Percentiles rank a stretch among this genome's conserved stretches.
phyloP scores from a whole-genome alignment of 1,139 yeast species.

The Blastobotrys persicus region DNA sequence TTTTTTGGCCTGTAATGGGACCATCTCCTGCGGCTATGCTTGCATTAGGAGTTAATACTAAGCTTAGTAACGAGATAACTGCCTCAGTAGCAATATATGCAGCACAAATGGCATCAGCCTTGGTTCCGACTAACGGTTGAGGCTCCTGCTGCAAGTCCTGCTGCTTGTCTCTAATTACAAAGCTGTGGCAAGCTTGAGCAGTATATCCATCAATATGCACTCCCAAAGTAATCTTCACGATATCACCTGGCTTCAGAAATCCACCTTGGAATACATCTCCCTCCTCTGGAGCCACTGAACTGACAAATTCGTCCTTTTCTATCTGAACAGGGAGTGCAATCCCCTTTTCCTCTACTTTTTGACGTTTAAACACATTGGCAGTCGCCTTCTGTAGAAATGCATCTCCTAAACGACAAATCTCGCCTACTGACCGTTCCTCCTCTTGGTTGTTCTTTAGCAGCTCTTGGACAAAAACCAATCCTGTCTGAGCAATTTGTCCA shows the following conservation, averaged over 20 bases:
- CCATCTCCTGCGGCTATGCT: slow-evolving; percentile 36
- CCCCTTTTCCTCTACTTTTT: slow-evolving; percentile 54
- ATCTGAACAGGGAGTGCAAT: slow-evolving; percentile 88
- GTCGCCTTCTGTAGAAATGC: slow-evolving; percentile 50
- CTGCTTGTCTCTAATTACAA: slow-evolving; percentile 64
- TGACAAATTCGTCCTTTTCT: slow-evolving; percentile 74
- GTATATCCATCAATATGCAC: slow-evolving; percentile 96
- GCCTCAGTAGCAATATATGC: slow-evolving; percentile 87
- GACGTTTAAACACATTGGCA: slow-evolving; percentile 29
- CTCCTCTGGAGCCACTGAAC: slow-evolving; percentile 84
- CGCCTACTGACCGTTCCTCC: slow-evolving; percentile 53
- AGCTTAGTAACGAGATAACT: slow-evolving; percentile 68
- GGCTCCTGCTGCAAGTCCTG: slow-evolving; percentile 42
- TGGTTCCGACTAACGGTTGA: slow-evolving; percentile 71
- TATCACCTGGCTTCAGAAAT: slow-evolving; percentile 65
- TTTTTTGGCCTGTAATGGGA: slow-evolving; percentile 60
- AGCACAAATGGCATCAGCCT: slow-evolving; percentile 89
- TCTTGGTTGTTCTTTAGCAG: slow-evolving; percentile 59
- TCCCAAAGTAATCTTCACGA: slow-evolving; percentile 79
- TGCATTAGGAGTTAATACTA: slow-evolving; percentile 65
- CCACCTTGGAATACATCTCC: slow-evolving; percentile 56
- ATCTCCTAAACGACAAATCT: slow-evolving; percentile 79
- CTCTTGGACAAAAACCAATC: slow-evolving; percentile 61
- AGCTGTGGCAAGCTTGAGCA: slow-evolving; percentile 78
- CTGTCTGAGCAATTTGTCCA: slow-evolving; percentile 89